Conservation (phyloP, 768 basidiomycete species). For the Hemileccinum impolitum region DNA sequence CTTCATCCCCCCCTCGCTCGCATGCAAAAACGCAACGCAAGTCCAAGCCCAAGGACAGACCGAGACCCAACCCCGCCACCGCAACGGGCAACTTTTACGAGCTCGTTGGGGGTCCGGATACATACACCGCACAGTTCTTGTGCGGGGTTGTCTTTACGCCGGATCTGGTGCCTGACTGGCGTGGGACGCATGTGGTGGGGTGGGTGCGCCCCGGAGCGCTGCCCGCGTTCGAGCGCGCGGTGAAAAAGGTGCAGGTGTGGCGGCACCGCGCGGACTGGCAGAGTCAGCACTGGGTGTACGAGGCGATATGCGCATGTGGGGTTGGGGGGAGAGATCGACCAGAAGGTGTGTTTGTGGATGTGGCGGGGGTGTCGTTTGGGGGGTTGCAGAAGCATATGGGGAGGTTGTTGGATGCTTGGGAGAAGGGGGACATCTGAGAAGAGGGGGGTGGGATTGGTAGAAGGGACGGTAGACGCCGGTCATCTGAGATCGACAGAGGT, state of each 20-base stretch:
- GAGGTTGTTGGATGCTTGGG: slow-evolving; percentile 29
- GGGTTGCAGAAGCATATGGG: slow-evolving; percentile 25
- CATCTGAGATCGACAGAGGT: too few species aligned
- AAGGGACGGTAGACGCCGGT: too few species aligned
- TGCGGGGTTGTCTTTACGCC: slow-evolving; percentile 5
- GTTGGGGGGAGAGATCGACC: not conserved
- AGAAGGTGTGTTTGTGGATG: slow-evolving; percentile 13
- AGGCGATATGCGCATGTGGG: slow-evolving; percentile 9
- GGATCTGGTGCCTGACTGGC: slow-evolving; percentile 18
- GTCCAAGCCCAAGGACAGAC: too few species aligned
- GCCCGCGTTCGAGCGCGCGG: slow-evolving; percentile 14
- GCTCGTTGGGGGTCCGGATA: slow-evolving; percentile 23
- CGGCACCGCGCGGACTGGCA: slow-evolving; percentile 21
- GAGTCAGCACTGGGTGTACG: slow-evolving; percentile 28
- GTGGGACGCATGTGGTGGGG: slow-evolving; percentile 25
- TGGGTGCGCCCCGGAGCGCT: slow-evolving; percentile 15
- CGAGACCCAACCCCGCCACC: too few species aligned
- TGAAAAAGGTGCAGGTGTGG: slow-evolving; percentile 15
- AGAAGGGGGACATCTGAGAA: slow-evolving; percentile 24
- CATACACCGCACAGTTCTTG: slow-evolving; percentile 19
- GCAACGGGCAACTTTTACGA: slow-evolving; percentile 24
- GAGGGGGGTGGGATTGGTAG: too few species aligned
- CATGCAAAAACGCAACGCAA: too few species aligned
- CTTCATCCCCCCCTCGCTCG: not conserved
- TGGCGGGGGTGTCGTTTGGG: slow-evolving; percentile 5